Conservation (phyloP, 2,329 filamentous ascomycete genomes). For the Aureobasidium sp. region DNA sequence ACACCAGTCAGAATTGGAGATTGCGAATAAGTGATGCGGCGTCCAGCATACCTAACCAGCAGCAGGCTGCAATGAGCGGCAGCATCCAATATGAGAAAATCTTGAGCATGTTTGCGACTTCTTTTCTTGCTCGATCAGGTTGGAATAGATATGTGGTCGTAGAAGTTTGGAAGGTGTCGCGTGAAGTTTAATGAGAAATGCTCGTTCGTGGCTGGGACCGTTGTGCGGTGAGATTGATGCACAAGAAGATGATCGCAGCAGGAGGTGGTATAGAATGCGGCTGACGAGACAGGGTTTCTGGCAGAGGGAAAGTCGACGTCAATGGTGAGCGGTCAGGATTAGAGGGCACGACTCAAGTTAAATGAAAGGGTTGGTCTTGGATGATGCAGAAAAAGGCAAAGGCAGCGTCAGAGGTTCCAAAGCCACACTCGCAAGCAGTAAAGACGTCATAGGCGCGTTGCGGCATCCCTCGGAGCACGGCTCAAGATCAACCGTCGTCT, state of each 20-base stretch:
- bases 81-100: constrained; percentile 54
- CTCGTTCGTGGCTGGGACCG: constrained; percentile 4
- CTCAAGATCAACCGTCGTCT: not conserved
- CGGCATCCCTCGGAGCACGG: not conserved
- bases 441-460: not conserved
- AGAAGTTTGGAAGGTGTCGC: not conserved
- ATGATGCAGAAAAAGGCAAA: constrained; percentile 1
- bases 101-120: constrained; percentile 29
- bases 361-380: not conserved
- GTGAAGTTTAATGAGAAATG: not conserved
- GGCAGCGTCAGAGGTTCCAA: constrained; percentile 1
- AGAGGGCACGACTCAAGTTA: not conserved
- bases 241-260: not conserved
- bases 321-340: not conserved
- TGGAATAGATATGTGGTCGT: not conserved
- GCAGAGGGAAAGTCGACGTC: not conserved
- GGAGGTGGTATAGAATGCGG: not conserved
- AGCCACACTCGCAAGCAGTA: not conserved
- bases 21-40: not conserved
- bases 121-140: not conserved
- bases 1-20: not conserved
- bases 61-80: constrained; percentile 58
- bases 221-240: not conserved
- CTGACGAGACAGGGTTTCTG: not conserved
- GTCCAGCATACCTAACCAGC: constrained; percentile 48